A percentile compares a stretch with the other conserved stretches of the same genome.
Conservation (phyloP, 257 asterid species). For the Prunella vulgaris region DNA sequence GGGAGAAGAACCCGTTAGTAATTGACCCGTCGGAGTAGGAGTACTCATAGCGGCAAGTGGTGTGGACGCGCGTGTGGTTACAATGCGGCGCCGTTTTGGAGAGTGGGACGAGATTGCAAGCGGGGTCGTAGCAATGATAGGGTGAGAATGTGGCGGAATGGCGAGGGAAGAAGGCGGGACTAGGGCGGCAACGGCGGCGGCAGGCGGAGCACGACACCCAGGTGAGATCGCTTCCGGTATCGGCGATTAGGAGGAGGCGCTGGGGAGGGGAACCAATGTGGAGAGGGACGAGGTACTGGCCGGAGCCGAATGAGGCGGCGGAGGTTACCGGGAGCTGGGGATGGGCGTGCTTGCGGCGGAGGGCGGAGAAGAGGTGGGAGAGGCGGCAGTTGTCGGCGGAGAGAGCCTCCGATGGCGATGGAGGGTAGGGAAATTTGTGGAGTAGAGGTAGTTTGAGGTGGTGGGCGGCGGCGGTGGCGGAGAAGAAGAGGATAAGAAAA, state of each 20-base stretch:
- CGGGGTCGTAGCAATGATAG: conserved; percentile 54
- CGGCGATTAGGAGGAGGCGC: conserved; percentile 58
- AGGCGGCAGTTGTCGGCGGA: conserved; percentile 61
- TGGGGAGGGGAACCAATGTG: conserved; percentile 82
- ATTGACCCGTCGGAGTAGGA: conserved; percentile 70
- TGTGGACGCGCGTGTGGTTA: conserved; percentile 68
- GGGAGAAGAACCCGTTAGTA: conserved; percentile 64
- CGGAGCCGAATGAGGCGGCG: conserved; percentile 75
- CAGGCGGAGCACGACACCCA: conserved; percentile 90
- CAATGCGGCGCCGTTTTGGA: conserved; percentile 38
- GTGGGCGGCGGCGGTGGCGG: conserved; percentile 21
- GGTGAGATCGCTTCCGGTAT: conserved; percentile 87
- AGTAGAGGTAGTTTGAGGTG: conserved; percentile 70
- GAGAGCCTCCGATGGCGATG: conserved; percentile 45
- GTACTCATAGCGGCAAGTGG: conserved; percentile 69
- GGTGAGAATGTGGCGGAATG: conserved; percentile 62
- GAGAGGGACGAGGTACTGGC: conserved; percentile 75
- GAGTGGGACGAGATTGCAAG: conserved; percentile 53
- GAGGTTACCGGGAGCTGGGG: conserved; percentile 59
- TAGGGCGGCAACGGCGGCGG: conserved; percentile 41
- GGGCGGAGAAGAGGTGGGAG: conserved; percentile 35
- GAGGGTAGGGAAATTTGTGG: conserved; percentile 42
- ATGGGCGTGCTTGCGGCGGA: conserved; percentile 34
- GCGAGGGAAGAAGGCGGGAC: conserved; percentile 60
- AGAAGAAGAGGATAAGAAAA: conserved; percentile 15